Percentiles rank a stretch among this genome's conserved stretches.
Evolutionary conservation across 2,329 filamentous ascomycete species (phyloP).

Genomic region (Erysiphe pulchra): DNA sequence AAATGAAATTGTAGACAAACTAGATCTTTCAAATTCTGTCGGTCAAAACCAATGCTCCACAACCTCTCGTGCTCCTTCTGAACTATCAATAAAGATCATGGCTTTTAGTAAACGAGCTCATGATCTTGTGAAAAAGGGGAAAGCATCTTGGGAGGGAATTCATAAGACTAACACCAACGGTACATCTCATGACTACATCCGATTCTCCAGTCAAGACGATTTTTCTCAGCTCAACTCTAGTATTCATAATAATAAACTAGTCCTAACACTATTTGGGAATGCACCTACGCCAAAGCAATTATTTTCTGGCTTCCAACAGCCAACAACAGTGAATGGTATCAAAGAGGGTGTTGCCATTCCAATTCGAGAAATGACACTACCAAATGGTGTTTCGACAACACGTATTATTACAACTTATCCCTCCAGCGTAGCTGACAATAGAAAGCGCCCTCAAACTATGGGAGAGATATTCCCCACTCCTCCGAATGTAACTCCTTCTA

Average conservation of each 20-base stretch:
- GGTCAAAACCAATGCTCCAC: slow-evolving; percentile 8
- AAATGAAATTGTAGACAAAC: slow-evolving; percentile 21
- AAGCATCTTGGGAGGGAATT: slow-evolving; percentile 15
- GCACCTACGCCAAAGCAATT: slow-evolving; percentile 51
- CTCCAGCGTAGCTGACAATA: slow-evolving; percentile 18
- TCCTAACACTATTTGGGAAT: slow-evolving; percentile 55
- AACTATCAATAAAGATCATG: slow-evolving; percentile 8
- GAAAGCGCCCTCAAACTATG: slow-evolving; percentile 33
- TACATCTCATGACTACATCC: neutral
- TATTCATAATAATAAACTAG: slow-evolving; percentile 24
- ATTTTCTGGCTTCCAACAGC: slow-evolving; percentile 59
- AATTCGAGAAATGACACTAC: slow-evolving; percentile 39
- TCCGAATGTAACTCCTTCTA: slow-evolving; percentile 34
- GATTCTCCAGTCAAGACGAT: slow-evolving; percentile 1
- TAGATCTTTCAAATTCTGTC: slow-evolving; percentile 16
- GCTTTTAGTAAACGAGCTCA: slow-evolving; percentile 35
- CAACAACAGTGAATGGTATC: slow-evolving; percentile 14
- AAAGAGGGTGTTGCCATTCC: slow-evolving; percentile 14
- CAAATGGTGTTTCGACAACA: slow-evolving; percentile 46
- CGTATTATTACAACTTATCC: slow-evolving; percentile 31
- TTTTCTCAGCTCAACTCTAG: slow-evolving; percentile 6
- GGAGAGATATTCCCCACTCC: slow-evolving; percentile 52
- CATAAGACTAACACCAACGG: slow-evolving; percentile 11
- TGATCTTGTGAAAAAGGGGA: slow-evolving; percentile 34
- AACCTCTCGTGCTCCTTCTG: slow-evolving; percentile 5